Evolutionary conservation across 768 basidiomycete species (phyloP).

Genomic region (Lanmaoa rubissima): DNA sequence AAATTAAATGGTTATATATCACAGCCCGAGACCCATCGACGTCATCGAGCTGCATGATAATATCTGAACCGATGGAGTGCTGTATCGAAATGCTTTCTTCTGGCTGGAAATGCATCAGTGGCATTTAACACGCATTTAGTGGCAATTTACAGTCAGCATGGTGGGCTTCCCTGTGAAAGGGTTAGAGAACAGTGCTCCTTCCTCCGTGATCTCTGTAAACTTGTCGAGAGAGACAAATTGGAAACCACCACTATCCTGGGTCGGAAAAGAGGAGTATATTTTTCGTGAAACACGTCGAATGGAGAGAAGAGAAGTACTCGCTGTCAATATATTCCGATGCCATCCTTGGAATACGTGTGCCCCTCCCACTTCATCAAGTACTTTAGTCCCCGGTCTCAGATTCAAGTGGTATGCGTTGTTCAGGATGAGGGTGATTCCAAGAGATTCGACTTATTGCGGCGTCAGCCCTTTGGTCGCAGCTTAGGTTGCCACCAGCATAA

Average conservation of each 20-base stretch:
- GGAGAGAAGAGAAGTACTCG: slow-evolving; percentile 31
- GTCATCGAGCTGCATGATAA: slow-evolving; percentile 94
- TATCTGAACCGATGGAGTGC: slow-evolving; percentile 88
- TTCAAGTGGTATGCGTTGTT: slow-evolving; percentile 92
- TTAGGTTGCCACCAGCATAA: slow-evolving; percentile 94
- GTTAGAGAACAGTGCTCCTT: slow-evolving; percentile 82
- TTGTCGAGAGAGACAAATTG: slow-evolving; percentile 83
- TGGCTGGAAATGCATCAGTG: slow-evolving; percentile 47
- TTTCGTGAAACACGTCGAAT: not conserved
- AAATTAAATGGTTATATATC: not conserved
- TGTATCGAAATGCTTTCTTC: slow-evolving; percentile 91
- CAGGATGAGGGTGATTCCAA: slow-evolving; percentile 79
- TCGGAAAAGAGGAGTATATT: not conserved
- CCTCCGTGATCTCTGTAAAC: slow-evolving; percentile 83
- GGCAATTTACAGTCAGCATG: slow-evolving; percentile 69
- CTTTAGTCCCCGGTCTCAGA: slow-evolving; percentile 75
- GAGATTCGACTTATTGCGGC: slow-evolving; percentile 74
- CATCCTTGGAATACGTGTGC: slow-evolving; percentile 92
- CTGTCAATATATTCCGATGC: slow-evolving; percentile 81
- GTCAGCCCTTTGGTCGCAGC: slow-evolving; percentile 92
- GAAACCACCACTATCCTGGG: slow-evolving; percentile 86
- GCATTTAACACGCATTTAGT: not conserved
- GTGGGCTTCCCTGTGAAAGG: slow-evolving; percentile 87
- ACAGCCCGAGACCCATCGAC: slow-evolving; percentile 55
- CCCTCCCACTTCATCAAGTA: slow-evolving; percentile 73